Conservation (phyloP, 2,329 filamentous ascomycete genomes). For the Ophiostoma perfectum region DNA sequence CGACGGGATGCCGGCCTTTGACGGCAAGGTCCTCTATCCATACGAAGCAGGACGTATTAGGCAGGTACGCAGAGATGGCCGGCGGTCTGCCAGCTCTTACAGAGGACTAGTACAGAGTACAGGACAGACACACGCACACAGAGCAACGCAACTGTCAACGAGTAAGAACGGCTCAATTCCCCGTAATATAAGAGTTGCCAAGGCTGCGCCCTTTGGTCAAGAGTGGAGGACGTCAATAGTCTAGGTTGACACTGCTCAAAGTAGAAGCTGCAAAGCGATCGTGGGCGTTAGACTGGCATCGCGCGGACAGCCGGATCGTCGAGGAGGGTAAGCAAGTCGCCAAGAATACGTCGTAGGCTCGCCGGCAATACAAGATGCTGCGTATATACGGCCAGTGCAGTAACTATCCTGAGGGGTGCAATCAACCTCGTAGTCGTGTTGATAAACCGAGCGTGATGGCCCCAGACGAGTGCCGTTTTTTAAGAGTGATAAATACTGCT, state of each 20-base stretch:
- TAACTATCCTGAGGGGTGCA: too few species aligned
- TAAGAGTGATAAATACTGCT: too few species aligned
- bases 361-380: too few species aligned
- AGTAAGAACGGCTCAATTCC: slow-evolving; percentile 3
- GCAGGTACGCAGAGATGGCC: neutral
- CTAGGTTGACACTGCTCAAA: neutral
- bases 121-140: too few species aligned
- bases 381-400: too few species aligned
- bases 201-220: neutral
- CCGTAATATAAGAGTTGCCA: neutral
- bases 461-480: too few species aligned
- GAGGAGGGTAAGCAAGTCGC: neutral
- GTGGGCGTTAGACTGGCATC: too few species aligned
- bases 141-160: neutral
- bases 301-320: neutral
- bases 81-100: neutral
- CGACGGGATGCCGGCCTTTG: neutral
- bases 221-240: neutral
- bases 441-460: too few species aligned
- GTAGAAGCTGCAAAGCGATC: neutral
- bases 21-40: neutral
- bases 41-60: neutral
- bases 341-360: neutral
- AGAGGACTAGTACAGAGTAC: too few species aligned
- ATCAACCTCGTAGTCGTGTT: too few species aligned